A percentile compares a stretch with the other conserved stretches of the same genome.
Evolutionary conservation across 106 monocot species (phyloP).

Genomic region (Narthecium ossifragum): DNA sequence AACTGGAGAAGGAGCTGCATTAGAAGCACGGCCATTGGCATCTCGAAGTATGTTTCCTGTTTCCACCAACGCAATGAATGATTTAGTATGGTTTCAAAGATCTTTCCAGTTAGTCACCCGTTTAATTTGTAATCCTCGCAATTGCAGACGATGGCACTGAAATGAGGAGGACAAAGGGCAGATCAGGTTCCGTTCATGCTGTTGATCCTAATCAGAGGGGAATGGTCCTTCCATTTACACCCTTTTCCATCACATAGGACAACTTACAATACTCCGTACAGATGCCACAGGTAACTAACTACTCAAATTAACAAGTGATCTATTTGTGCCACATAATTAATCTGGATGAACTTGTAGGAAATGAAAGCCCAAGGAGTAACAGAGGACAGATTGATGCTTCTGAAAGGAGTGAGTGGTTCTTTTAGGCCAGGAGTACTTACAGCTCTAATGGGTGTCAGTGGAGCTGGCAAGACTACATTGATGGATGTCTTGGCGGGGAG

Average conservation of each 20-base stretch:
- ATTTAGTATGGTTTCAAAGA: too few relatives aligned
- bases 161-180: too few relatives aligned
- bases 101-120: too few relatives aligned
- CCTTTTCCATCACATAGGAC: slow-evolving; percentile 16
- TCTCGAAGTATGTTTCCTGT: too few relatives aligned
- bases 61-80: too few relatives aligned
- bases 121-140: too few relatives aligned
- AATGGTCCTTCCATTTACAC: slow-evolving; percentile 23
- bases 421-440: slow-evolving; percentile 34
- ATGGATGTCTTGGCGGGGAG: slow-evolving; percentile 15
- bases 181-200: too few relatives aligned
- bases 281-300: slow-evolving; percentile 18
- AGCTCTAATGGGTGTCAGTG: slow-evolving; percentile 35
- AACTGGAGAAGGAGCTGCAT: slow-evolving; percentile 1
- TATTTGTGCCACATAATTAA: not conserved
- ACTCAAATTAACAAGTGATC: not conserved
- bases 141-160: too few relatives aligned
- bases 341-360: slow-evolving; percentile 19
- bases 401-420: slow-evolving; percentile 28
- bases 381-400: slow-evolving; percentile 17
- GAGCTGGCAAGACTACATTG: slow-evolving; percentile 32
- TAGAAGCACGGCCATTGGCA: too few relatives aligned
- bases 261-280: slow-evolving; percentile 24
- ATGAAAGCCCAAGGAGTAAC: slow-evolving; percentile 17
- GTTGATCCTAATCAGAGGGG: slow-evolving; percentile 8